Evolutionary conservation across 768 basidiomycete species (phyloP).

Genomic region (Mycena metata): DNA sequence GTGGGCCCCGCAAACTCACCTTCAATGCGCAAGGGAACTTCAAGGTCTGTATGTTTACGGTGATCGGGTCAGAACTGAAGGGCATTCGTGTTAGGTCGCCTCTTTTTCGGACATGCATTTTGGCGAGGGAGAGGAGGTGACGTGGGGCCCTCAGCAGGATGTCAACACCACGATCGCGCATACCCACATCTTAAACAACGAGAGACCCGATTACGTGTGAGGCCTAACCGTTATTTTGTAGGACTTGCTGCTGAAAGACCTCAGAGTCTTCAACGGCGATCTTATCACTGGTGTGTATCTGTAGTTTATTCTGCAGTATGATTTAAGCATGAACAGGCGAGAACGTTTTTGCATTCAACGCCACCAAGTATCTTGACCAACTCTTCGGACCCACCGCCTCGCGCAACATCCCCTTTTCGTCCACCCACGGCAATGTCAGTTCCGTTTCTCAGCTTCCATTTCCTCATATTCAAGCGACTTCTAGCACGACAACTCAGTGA

Average conservation of each 20-base stretch:
- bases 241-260: not conserved
- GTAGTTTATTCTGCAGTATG: too few relatives aligned
- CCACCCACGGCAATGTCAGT: conserved; percentile 37
- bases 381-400: conserved; percentile 32
- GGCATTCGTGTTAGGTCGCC: conserved; percentile 12
- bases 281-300: conserved; percentile 33
- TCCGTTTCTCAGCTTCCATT: not conserved
- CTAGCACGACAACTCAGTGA: conserved; percentile 37
- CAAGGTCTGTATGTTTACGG: conserved; percentile 25
- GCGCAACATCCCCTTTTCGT: conserved; percentile 34
- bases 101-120: conserved; percentile 41
- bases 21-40: conserved; percentile 35
- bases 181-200: conserved; percentile 23
- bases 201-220: conserved; percentile 36
- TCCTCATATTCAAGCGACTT: not conserved
- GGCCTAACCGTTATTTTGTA: not conserved
- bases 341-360: conserved; percentile 35
- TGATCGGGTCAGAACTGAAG: not conserved
- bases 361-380: conserved; percentile 37
- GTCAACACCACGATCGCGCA: conserved; percentile 27
- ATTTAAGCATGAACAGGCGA: conserved; percentile 23
- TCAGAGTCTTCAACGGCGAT: conserved; percentile 38
- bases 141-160: conserved; percentile 35
- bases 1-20: conserved; percentile 26
- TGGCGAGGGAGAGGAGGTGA: conserved; percentile 32